Conservation (phyloP, 805 yeast genomes). For the Saccharomycopsis sp. region DNA sequence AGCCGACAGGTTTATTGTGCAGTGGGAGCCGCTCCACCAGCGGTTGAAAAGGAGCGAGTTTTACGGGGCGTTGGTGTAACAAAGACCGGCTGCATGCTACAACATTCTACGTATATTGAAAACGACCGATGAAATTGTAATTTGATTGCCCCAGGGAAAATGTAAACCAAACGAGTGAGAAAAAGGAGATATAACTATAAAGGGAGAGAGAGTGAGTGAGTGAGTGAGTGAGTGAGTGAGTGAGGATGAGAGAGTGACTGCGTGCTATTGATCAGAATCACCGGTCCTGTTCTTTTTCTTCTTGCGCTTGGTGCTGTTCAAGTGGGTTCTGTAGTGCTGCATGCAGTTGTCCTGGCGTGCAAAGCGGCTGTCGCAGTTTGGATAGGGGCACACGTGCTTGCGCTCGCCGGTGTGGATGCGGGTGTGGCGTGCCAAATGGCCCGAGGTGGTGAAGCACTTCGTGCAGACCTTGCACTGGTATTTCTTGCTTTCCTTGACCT, state of each 20-base stretch:
- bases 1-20: conserved; percentile 74
- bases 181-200: no score
- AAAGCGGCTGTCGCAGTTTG: conserved; percentile 73
- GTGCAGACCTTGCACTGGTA: conserved; percentile 50
- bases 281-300: conserved; percentile 14
- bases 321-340: conserved; percentile 85
- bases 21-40: conserved; percentile 62
- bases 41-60: conserved; percentile 57
- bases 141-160: no score
- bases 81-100: no score
- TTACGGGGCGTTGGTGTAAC: conserved; percentile 64
- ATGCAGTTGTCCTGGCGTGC: conserved; percentile 92
- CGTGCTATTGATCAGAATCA: no score
- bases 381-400: conserved; percentile 77
- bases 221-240: no score
- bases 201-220: no score
- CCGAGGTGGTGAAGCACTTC: conserved; percentile 73
- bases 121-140: no score
- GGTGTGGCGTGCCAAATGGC: conserved; percentile 84
- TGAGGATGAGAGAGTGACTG: no score
- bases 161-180: no score
- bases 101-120: no score
- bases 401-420: conserved; percentile 90
- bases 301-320: conserved; percentile 24
- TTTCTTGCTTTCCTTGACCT: conserved; percentile 24